A percentile compares a stretch with the other conserved stretches of the same genome.
Conservation (phyloP, 2,329 filamentous ascomycete species). For the Curvularia sp. region DNA sequence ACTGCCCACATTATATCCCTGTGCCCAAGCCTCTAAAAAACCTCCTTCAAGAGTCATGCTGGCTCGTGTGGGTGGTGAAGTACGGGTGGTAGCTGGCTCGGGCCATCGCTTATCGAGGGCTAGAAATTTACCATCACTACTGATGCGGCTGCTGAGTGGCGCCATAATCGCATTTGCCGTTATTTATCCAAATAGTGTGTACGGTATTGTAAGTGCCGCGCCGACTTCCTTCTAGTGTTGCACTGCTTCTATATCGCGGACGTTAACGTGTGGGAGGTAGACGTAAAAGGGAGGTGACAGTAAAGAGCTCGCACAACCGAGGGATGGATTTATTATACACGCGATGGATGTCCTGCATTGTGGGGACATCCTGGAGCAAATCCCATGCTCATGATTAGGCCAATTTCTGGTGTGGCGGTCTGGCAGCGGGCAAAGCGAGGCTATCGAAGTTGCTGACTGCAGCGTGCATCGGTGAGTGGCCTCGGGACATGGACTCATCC, state of each 20-base stretch:
- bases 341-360: slow-evolving; percentile 2
- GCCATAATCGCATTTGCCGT: slow-evolving; percentile 30
- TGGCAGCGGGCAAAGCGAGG: slow-evolving; percentile 25
- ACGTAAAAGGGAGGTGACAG: slow-evolving; percentile 4
- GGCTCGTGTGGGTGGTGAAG: slow-evolving; percentile 37
- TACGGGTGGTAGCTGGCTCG: slow-evolving; percentile 30
- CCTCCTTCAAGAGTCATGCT: slow-evolving; percentile 40
- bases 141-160: slow-evolving; percentile 24
- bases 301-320: slow-evolving; percentile 3
- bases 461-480: slow-evolving; percentile 24
- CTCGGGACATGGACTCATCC: slow-evolving; percentile 4
- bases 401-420: slow-evolving; percentile 20
- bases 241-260: background rate
- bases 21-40: slow-evolving; percentile 47
- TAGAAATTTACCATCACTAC: slow-evolving; percentile 7
- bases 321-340: slow-evolving; percentile 14
- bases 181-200: slow-evolving; percentile 1
- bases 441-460: slow-evolving; percentile 26
- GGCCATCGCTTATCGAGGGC: slow-evolving; percentile 30
- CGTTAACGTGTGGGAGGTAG: slow-evolving; percentile 1
- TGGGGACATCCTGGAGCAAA: slow-evolving; percentile 9
- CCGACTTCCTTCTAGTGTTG: background rate
- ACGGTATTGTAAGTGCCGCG: background rate
- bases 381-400: slow-evolving; percentile 13
- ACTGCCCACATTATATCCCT: slow-evolving; percentile 49